phyloP scores from a whole-genome alignment of 2,329 filamentous ascomycete species.

The Alternaria sp. region DNA sequence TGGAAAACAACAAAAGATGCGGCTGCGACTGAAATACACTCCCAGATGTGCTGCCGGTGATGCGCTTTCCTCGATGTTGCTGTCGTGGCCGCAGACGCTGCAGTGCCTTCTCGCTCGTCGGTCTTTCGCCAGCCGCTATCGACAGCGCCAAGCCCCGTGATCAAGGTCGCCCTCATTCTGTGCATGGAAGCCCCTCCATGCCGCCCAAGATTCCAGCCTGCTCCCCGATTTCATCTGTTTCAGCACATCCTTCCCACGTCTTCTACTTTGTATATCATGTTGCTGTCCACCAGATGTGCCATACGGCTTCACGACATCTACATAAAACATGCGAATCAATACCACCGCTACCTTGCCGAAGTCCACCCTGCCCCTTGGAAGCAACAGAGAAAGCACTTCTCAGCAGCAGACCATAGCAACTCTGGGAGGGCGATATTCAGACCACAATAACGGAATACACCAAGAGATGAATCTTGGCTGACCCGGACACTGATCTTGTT shows the following conservation, averaged over 20 bases:
- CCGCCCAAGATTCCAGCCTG: slow-evolving; percentile 4
- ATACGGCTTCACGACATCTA: slow-evolving; percentile 32
- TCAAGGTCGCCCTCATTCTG: slow-evolving; percentile 15
- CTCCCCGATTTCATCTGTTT: slow-evolving; percentile 13
- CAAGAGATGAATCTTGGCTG: background rate
- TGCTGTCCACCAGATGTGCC: slow-evolving; percentile 9
- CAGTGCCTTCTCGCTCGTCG: slow-evolving; percentile 31
- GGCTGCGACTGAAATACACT: slow-evolving; percentile 20
- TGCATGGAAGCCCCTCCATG: slow-evolving; percentile 2
- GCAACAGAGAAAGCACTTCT: background rate
- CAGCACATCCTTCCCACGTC: slow-evolving; percentile 1
- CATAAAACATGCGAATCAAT: slow-evolving; percentile 31
- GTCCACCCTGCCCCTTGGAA: background rate
- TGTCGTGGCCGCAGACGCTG: slow-evolving; percentile 29
- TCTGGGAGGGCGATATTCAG: background rate
- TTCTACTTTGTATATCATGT: slow-evolving; percentile 2
- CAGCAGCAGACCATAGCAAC: background rate
- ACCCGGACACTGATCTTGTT: background rate
- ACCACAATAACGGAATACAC: background rate
- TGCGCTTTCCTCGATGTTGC: slow-evolving; percentile 34
- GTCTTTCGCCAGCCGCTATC: slow-evolving; percentile 39
- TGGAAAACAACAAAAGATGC: slow-evolving; percentile 20
- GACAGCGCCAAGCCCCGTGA: slow-evolving; percentile 39
- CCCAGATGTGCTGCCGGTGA: slow-evolving; percentile 29
- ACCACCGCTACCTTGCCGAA: slow-evolving; percentile 12